phyloP scores from a whole-genome alignment of 2,329 filamentous ascomycete species.

The Phoma sp. region DNA sequence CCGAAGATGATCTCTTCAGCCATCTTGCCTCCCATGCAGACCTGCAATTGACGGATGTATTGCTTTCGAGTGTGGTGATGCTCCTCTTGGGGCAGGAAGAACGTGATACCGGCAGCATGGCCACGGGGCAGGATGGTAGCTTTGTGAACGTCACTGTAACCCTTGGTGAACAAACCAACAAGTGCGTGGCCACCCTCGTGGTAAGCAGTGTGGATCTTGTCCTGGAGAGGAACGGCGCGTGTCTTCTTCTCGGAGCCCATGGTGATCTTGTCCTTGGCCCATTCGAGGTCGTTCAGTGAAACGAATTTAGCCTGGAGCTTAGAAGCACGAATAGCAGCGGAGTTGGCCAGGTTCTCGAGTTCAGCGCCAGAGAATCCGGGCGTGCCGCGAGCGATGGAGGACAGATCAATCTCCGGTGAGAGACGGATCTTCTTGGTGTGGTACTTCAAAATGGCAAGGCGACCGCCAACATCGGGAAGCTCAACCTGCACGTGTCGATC shows the following conservation, averaged over 20 bases:
- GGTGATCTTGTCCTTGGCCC: slow-evolving; percentile 97
- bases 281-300: slow-evolving; percentile 82
- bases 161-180: slow-evolving; percentile 81
- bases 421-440: slow-evolving; percentile 92
- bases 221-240: slow-evolving; percentile 88
- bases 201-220: slow-evolving; percentile 95
- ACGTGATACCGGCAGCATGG: slow-evolving; percentile 82
- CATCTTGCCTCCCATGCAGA: slow-evolving; percentile 84
- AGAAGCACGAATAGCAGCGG: slow-evolving; percentile 93
- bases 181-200: slow-evolving; percentile 96
- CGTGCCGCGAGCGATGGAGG: slow-evolving; percentile 83
- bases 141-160: slow-evolving; percentile 85
- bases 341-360: slow-evolving; percentile 94
- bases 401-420: slow-evolving; percentile 78
- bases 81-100: slow-evolving; percentile 88
- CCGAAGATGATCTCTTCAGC: slow-evolving; percentile 93
- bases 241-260: slow-evolving; percentile 94
- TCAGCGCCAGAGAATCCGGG: slow-evolving; percentile 94
- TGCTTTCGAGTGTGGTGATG: slow-evolving; percentile 80
- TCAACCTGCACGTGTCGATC: slow-evolving; percentile 90
- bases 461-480: slow-evolving; percentile 89
- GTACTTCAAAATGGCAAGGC: slow-evolving; percentile 90
- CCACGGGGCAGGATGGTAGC: slow-evolving; percentile 95
- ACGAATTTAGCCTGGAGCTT: slow-evolving; percentile 80
- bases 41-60: slow-evolving; percentile 79